Evolutionary conservation across 106 monocot genomes (phyloP).

Genomic region (Phalaenopsis equestris): DNA sequence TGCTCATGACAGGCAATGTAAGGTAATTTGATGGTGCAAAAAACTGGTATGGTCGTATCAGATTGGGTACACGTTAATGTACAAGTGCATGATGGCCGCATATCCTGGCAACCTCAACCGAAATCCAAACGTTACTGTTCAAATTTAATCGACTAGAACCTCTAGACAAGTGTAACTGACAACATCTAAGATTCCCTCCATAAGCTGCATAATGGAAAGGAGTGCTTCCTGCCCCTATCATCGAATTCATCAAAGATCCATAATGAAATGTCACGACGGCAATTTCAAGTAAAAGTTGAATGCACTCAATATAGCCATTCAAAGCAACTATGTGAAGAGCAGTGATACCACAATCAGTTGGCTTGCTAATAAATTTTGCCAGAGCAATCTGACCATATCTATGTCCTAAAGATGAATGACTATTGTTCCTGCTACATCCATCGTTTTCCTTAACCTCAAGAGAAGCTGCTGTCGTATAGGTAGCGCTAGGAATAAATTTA

Average conservation of each 20-base stretch:
- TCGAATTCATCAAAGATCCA: constrained; percentile 62
- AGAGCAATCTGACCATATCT: constrained; percentile 50
- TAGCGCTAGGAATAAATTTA: constrained; percentile 61
- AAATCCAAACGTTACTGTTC: constrained; percentile 98
- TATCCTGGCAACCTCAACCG: constrained; percentile 80
- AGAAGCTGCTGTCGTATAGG: constrained; percentile 15
- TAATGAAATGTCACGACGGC: constrained; percentile 78
- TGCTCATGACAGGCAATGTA: constrained; percentile 81
- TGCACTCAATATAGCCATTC: constrained; percentile 73
- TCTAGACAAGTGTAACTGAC: constrained; percentile 82
- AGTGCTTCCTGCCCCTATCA: constrained; percentile 89
- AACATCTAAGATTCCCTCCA: constrained; percentile 86
- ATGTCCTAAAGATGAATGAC: constrained; percentile 19
- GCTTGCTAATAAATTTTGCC: constrained; percentile 57
- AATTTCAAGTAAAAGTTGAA: constrained; percentile 76
- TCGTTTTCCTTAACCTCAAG: constrained; percentile 16
- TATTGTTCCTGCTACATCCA: constrained; percentile 5
- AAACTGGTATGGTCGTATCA: constrained; percentile 37
- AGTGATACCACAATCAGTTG: constrained; percentile 86
- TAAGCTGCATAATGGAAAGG: constrained; percentile 98
- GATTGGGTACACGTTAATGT: constrained; percentile 61
- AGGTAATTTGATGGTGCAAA: constrained; percentile 66
- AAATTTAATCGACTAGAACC: constrained; percentile 82
- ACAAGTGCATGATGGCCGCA: constrained; percentile 70
- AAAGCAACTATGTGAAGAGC: constrained; percentile 89